Evolutionary conservation across 75 land plant genomes (phyloP), one percentile per base, ranked within the genome.

Genomic region (Pinus albicaulis): DNA sequence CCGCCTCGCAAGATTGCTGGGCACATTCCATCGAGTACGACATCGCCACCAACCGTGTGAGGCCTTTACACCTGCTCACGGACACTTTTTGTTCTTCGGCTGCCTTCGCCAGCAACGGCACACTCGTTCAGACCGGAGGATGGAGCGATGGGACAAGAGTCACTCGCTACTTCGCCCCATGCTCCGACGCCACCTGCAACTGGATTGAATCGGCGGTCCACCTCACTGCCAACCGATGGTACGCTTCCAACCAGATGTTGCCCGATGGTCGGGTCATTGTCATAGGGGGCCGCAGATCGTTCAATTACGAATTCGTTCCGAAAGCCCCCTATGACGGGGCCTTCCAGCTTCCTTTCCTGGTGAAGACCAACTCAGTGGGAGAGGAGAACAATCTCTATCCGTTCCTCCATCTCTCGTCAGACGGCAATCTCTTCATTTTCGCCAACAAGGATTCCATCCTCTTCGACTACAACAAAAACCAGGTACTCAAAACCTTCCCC

Each of bases 81-180:
- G 94, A 93, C 79, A 87, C 91, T 3, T 93, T 89, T 89, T 93
- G 95, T 82, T 91, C 93, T 17, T 93, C 91, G 7, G 96, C 92
- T 57, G 60, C 88, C 12, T 55, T 92, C 71, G n/a, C 74, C 15
- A 82, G 83, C 71, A 78, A 89, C 59, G 95, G 95, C 5, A 84
- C 80, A 12, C 86, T 93, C 5, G 31, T 93, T 13, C 96, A 93
- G 76, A 86, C 87, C 15, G 96, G 96, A 36, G 96, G 92, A n/a
- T 74, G 34, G 44, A 64, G 58, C 28, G 76, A 76, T 23, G 96
- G 94, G 56, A 66, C 75, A n/a, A 81, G 76, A 4, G 81, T 56
- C 14, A 74, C 81, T 7, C 80, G 93, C 15, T 20, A 17, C 59
- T 82, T 89, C 55, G 1, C 17, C 10, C 85, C 91, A 0, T 91